phyloP scores from a whole-genome alignment of 2,329 filamentous ascomycete genomes.

The Trichoderma cornu-damae region DNA sequence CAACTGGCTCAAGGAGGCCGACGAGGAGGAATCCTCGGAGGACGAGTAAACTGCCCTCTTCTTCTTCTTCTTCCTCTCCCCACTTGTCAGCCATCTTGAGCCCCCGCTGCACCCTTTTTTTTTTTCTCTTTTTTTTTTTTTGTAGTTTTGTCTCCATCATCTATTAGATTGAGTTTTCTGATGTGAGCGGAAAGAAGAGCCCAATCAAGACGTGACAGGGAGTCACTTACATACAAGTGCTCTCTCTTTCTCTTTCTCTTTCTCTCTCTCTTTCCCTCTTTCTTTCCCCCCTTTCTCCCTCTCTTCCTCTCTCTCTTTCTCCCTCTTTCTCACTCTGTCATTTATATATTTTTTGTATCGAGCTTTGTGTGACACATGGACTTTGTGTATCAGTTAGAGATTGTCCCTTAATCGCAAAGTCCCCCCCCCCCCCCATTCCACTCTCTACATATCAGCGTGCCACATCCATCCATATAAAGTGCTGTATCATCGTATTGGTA shows the following conservation, averaged over 20 bases:
- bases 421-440: slow-evolving; percentile 21
- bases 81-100: neutral
- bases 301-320: too few relatives aligned
- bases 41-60: slow-evolving; percentile 13
- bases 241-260: too few relatives aligned
- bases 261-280: too few relatives aligned
- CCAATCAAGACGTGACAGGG: neutral
- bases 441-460: slow-evolving; percentile 14
- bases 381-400: slow-evolving; percentile 20
- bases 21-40: slow-evolving; percentile 65
- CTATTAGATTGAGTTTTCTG: slow-evolving; percentile 1
- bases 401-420: slow-evolving; percentile 22
- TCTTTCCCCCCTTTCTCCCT: too few relatives aligned
- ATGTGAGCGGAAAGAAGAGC: neutral
- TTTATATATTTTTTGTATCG: neutral
- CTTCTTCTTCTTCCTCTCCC: neutral
- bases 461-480: neutral
- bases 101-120: neutral
- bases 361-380: slow-evolving; percentile 9
- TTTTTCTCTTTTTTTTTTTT: neutral
- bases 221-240: neutral
- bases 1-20: slow-evolving; percentile 85
- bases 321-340: too few relatives aligned
- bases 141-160: neutral
- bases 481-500: neutral